Evolutionary conservation across 768 basidiomycete species (phyloP).

Genomic region (Lyophyllum shimeji): DNA sequence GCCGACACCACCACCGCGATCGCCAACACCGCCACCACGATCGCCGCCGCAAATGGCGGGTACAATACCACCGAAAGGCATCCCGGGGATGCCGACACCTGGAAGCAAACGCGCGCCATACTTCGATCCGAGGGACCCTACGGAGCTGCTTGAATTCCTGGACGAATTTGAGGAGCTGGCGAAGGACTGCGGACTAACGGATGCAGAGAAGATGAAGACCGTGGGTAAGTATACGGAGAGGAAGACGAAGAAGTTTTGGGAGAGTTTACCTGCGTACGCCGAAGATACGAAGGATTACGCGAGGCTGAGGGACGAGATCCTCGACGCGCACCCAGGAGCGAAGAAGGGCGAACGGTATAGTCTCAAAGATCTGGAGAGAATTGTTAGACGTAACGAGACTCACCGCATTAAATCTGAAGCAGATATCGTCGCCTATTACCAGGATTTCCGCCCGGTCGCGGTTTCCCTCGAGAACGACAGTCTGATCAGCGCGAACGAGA

Average conservation of each 20-base stretch:
- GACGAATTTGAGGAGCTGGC: conserved; percentile 15
- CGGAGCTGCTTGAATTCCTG: conserved; percentile 8
- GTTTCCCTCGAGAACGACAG: neutral
- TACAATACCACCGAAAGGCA: neutral
- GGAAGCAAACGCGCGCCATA: conserved; percentile 3
- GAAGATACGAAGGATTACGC: too few species aligned
- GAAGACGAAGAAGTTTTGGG: conserved; percentile 12
- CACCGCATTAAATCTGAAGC: neutral
- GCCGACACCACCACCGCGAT: neutral
- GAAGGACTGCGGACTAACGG: conserved; percentile 8
- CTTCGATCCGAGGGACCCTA: neutral
- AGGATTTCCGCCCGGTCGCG: conserved; percentile 1
- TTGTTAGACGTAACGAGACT: neutral
- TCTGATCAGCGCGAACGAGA: neutral
- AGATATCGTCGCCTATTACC: neutral
- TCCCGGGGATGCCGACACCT: conserved; percentile 4
- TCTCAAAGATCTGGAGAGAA: neutral
- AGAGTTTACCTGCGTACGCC: conserved; percentile 7
- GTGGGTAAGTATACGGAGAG: conserved; percentile 9
- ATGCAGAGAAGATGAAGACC: conserved; percentile 7
- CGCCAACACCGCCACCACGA: neutral
- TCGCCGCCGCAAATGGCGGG: neutral
- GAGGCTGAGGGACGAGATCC: neutral
- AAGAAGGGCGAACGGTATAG: neutral
- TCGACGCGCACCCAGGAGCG: conserved; percentile 2